Conservation (phyloP, 1,284 basidiomycete species). For the Rhodotorula mucilaginosa region DNA sequence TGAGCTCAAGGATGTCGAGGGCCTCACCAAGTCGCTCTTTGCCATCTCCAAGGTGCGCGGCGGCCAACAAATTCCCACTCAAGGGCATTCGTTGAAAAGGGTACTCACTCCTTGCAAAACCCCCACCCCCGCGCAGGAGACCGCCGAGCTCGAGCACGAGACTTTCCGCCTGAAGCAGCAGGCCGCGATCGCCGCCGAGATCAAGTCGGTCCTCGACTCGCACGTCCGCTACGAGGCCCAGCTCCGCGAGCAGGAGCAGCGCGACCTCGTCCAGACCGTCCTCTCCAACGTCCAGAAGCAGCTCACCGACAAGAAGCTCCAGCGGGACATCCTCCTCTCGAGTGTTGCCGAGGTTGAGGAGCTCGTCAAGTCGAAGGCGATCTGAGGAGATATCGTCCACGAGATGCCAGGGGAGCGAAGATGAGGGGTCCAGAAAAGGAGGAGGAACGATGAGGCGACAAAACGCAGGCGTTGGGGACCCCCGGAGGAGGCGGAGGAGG, state of each 20-base stretch:
- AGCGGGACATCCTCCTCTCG: conserved; percentile 82
- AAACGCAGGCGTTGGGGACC: not conserved
- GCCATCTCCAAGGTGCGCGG: conserved; percentile 77
- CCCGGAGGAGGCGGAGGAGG: not conserved
- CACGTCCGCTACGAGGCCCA: conserved; percentile 99
- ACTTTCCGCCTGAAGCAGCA: conserved; percentile 90
- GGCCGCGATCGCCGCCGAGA: conserved; percentile 77
- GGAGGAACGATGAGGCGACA: not conserved
- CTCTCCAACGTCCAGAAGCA: conserved; percentile 80
- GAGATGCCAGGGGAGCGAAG: not conserved
- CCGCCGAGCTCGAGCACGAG: conserved; percentile 83
- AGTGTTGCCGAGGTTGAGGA: conserved; percentile 88
- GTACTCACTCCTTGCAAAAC: not conserved
- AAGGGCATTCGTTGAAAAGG: no score
- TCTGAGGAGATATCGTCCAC: conserved; percentile 51
- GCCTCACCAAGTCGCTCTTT: conserved; percentile 85
- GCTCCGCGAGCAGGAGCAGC: conserved; percentile 93
- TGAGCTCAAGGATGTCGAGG: conserved; percentile 91
- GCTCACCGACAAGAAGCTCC: conserved; percentile 85
- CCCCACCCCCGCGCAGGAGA: conserved; percentile 62
- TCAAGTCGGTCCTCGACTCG: conserved; percentile 92
- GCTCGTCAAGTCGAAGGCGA: conserved; percentile 67
- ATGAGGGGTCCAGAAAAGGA: not conserved
- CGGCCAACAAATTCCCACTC: not conserved
- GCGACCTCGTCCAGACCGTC: conserved; percentile 79